Evolutionary conservation across 2,329 filamentous ascomycete species (phyloP), one percentile per base, ranked within the genome.

Genomic region (Hypoxylon sp.): DNA sequence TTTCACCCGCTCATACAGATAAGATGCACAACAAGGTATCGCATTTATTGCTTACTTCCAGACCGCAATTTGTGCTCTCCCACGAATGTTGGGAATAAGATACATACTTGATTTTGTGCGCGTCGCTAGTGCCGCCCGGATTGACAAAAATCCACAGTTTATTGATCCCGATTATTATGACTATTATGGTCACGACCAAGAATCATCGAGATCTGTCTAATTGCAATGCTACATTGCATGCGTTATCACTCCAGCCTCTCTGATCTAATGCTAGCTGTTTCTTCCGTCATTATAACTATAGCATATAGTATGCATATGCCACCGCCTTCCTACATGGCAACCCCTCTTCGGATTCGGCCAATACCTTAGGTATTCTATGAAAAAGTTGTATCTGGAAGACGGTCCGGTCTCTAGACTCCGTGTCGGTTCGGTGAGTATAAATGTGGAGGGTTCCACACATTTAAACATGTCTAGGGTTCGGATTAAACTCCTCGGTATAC

Each of bases 171-270:
- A 39, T 44, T 31, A 26, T 51, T 33, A 63, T 58, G 9, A 48
- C n/a, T 17, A 31, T n/a, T n/a, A 35, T n/a, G 35, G 9, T 22
- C 3, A 26, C 47, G 29, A 29, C 14, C 31, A 13, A 54, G 26
- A 44, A 39, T 47, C 62, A 65, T 65, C 66, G 63, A 66, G 63
- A 68, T 68, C 55, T 42, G 26, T 56, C 24, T 39, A 4, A 35
- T 55, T 17, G 4, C 44, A 44, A 56, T 68, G 37, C 52, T 53
- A 65, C 64, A 42, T 59, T 39, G 35, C 31, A 52, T 44, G 33
- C 47, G 52, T 56, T 54, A 24, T 50, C 22, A 17, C 46, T 37
- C 35, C 26, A n/a, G 17, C 22, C 35, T 22, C 44, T 44, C 17
- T 33, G 35, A 19, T 9, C 17, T 24, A 44, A 55, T 35, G 33